A percentile compares a stretch with the other conserved stretches of the same genome.
These are phyloP conservation scores for Magnaporthales sp. DNA, from an alignment of 2,329 filamentous ascomycete genomes.

Conservation along the genomic window DNA sequence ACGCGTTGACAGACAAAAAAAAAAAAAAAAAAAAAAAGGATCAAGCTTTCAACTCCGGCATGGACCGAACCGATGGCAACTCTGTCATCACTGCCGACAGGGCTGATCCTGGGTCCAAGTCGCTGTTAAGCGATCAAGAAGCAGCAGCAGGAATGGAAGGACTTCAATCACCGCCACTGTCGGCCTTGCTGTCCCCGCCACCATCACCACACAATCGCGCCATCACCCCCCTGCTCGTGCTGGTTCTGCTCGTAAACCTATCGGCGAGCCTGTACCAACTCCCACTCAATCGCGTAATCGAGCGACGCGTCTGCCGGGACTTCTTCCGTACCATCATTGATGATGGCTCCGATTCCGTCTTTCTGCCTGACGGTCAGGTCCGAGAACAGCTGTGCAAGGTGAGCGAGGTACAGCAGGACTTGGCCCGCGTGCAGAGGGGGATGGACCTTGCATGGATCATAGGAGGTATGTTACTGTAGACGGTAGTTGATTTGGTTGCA, in stretches of 20 bases:
- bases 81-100: not conserved
- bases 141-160: not conserved
- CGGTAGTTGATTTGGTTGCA: no score
- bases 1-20: not conserved
- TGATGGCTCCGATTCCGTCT: slow-evolving; percentile 25
- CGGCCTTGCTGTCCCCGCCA: not conserved
- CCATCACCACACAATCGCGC: not conserved
- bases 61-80: not conserved
- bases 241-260: slow-evolving; percentile 37
- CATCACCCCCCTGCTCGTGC: slow-evolving; percentile 23
- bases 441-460: slow-evolving; percentile 42
- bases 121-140: not conserved
- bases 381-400: slow-evolving; percentile 46
- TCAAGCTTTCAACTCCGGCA: not conserved
- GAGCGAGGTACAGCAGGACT: slow-evolving; percentile 36
- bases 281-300: slow-evolving; percentile 36
- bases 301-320: slow-evolving; percentile 38
- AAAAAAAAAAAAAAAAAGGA: not conserved
- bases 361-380: slow-evolving; percentile 27
- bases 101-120: not conserved
- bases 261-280: slow-evolving; percentile 38
- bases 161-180: not conserved
- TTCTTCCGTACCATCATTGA: slow-evolving; percentile 27
- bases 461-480: slow-evolving; percentile 26
- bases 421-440: slow-evolving; percentile 43